These are phyloP conservation scores for Lactarius sp. DNA, from an alignment of 768 basidiomycete species.

Conservation along the genomic window DNA sequence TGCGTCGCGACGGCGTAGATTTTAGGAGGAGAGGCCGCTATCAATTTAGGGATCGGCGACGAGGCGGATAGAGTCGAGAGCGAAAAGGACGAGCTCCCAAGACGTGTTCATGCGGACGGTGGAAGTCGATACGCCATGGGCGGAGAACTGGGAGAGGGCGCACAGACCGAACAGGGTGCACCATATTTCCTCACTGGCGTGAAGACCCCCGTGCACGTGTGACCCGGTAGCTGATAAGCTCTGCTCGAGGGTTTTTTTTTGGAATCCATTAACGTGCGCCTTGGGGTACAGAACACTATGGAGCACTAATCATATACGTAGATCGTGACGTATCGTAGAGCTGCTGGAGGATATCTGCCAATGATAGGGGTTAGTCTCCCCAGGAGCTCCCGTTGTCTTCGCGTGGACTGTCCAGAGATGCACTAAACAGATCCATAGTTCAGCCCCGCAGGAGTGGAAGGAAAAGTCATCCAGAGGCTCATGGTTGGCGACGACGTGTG, in stretches of 20 bases:
- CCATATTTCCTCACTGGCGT: slow-evolving; percentile 69
- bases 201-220: slow-evolving; percentile 32
- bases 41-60: slow-evolving; percentile 44
- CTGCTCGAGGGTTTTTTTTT: slow-evolving; percentile 31
- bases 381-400: slow-evolving; percentile 19
- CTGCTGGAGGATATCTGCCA: slow-evolving; percentile 32
- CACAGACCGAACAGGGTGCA: slow-evolving; percentile 61
- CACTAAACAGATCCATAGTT: slow-evolving; percentile 72
- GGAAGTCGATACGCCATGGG: slow-evolving; percentile 42
- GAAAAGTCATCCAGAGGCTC: slow-evolving; percentile 36
- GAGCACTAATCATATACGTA: too few relatives aligned
- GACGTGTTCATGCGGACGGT: slow-evolving; percentile 43
- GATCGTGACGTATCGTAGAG: too few relatives aligned
- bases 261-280: too few relatives aligned
- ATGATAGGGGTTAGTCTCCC: slow-evolving; percentile 42
- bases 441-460: slow-evolving; percentile 43
- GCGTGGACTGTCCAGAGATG: slow-evolving; percentile 34
- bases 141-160: slow-evolving; percentile 74
- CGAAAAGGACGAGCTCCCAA: slow-evolving; percentile 61
- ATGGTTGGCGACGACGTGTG: slow-evolving; percentile 35
- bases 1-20: slow-evolving; percentile 53
- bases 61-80: slow-evolving; percentile 57
- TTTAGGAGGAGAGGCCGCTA: slow-evolving; percentile 33
- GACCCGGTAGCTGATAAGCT: slow-evolving; percentile 30
- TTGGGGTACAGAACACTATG: too few relatives aligned